Conservation (phyloP, 257 asterid species). For the Nicotiana obtusifolia region DNA sequence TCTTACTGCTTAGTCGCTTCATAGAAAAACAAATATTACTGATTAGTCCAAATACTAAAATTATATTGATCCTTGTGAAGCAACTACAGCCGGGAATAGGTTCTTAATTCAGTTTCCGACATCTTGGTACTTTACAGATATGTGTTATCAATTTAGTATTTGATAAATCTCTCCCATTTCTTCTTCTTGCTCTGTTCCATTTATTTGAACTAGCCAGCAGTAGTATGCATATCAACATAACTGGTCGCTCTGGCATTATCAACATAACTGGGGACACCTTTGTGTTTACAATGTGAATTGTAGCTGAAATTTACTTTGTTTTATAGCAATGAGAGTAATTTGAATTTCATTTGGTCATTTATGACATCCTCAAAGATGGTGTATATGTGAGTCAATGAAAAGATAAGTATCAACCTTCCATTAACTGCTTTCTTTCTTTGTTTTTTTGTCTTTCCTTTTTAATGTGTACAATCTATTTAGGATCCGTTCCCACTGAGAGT, state of each 20-base stretch:
- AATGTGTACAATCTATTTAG: slow-evolving; percentile 27
- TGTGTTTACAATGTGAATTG: background rate
- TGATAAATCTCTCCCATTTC: background rate
- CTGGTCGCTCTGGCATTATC: background rate
- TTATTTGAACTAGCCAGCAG: background rate
- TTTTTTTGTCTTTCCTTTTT: background rate
- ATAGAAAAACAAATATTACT: background rate
- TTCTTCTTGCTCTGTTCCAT: background rate
- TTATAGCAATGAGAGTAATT: background rate
- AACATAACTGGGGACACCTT: background rate
- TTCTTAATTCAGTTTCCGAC: background rate
- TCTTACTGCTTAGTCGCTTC: background rate
- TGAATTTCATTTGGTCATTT: background rate
- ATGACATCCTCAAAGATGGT: background rate
- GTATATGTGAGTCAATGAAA: slow-evolving; percentile 3
- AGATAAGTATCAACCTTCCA: slow-evolving; percentile 3
- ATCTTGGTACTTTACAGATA: background rate
- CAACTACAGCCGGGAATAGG: background rate
- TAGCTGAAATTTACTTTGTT: background rate
- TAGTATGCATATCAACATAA: background rate
- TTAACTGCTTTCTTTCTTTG: slow-evolving; percentile 7
- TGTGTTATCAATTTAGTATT: background rate
- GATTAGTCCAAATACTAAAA: background rate
- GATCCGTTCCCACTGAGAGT: slow-evolving; percentile 39
- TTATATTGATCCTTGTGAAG: background rate